These are phyloP conservation scores for Aspergillus nomiae DNA, from an alignment of 2,329 filamentous ascomycete genomes.

Conservation along the genomic window DNA sequence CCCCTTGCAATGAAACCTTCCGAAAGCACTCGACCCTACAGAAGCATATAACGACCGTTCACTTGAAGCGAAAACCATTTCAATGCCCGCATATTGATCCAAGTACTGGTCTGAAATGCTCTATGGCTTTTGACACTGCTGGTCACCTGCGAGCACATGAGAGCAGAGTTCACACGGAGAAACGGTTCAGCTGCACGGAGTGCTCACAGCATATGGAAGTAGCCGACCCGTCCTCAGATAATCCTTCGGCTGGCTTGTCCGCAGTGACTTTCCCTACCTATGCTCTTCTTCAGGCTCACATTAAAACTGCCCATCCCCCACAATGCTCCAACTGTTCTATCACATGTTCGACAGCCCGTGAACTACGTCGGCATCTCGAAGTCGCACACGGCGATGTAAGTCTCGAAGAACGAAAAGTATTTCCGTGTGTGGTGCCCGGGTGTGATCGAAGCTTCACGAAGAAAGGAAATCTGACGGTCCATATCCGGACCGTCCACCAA, in stretches of 20 bases:
- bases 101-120: slow-evolving; percentile 59
- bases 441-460: slow-evolving; percentile 80
- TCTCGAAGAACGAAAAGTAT: slow-evolving; percentile 65
- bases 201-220: slow-evolving; percentile 54
- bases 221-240: slow-evolving; percentile 9
- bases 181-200: slow-evolving; percentile 74
- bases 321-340: slow-evolving; percentile 74
- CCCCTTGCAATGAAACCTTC: slow-evolving; percentile 74
- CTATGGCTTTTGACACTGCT: slow-evolving; percentile 71
- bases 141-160: slow-evolving; percentile 72
- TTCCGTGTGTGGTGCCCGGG: slow-evolving; percentile 65
- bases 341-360: slow-evolving; percentile 65
- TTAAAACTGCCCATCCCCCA: slow-evolving; percentile 69
- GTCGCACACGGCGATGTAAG: slow-evolving; percentile 66
- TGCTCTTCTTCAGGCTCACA: slow-evolving; percentile 70
- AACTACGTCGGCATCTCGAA: slow-evolving; percentile 76
- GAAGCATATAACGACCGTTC: slow-evolving; percentile 76
- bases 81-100: slow-evolving; percentile 64
- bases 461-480: slow-evolving; percentile 77
- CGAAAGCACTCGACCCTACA: slow-evolving; percentile 85
- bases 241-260: slow-evolving; percentile 35
- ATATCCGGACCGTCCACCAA: slow-evolving; percentile 76
- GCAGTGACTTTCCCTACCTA: slow-evolving; percentile 70
- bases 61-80: slow-evolving; percentile 72
- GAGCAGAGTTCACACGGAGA: slow-evolving; percentile 67